These are phyloP conservation scores for Macadamia tetraphylla DNA, from an alignment of 164 flowering plant genomes.

Conservation along the genomic window DNA sequence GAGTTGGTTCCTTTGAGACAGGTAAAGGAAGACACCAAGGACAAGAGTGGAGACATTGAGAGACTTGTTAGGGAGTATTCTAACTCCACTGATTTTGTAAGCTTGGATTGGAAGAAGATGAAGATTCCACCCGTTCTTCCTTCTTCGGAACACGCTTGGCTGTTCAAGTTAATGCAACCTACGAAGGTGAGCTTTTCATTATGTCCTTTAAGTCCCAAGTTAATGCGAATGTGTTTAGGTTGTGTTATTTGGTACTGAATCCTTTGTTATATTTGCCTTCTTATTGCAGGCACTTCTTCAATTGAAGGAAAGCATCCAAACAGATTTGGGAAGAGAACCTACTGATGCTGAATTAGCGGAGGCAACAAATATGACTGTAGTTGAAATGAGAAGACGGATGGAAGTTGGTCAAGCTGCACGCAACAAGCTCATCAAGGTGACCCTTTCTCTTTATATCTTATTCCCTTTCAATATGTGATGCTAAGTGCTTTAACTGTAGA, in stretches of 20 bases:
- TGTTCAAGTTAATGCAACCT: slow-evolving; percentile 89
- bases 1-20: slow-evolving; percentile 5
- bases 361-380: slow-evolving; percentile 45
- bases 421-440: slow-evolving; percentile 85
- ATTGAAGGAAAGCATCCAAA: slow-evolving; percentile 49
- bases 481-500: neutral
- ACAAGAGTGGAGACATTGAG: slow-evolving; percentile 35
- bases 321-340: slow-evolving; percentile 51
- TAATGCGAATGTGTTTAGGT: neutral
- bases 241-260: neutral
- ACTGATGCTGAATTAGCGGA: slow-evolving; percentile 67
- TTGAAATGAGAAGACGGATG: slow-evolving; percentile 42
- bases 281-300: slow-evolving; percentile 47
- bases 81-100: slow-evolving; percentile 51
- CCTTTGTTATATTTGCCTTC: neutral
- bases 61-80: slow-evolving; percentile 75
- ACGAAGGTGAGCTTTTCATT: slow-evolving; percentile 56
- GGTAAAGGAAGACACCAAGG: slow-evolving; percentile 16
- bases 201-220: neutral
- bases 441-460: neutral
- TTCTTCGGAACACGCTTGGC: slow-evolving; percentile 75
- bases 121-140: slow-evolving; percentile 94
- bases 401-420: slow-evolving; percentile 85
- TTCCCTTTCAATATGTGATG: neutral
- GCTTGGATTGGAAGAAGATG: slow-evolving; percentile 95